Evolutionary conservation across 1,284 basidiomycete genomes (phyloP).

Genomic region (Vanrija humicola): DNA sequence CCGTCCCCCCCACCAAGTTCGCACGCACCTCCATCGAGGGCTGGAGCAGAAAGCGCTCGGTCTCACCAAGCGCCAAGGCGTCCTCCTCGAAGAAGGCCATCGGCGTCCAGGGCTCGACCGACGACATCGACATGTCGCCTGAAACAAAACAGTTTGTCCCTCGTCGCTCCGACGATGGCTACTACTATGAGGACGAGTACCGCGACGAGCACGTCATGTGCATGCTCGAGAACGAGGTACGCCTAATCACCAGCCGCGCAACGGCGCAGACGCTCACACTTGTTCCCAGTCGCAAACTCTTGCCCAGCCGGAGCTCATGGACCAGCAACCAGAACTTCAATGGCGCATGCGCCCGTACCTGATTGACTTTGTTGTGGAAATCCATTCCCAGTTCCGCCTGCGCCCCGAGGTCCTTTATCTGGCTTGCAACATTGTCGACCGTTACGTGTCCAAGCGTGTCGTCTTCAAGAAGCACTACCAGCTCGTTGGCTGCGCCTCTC

Average conservation of each 20-base stretch:
- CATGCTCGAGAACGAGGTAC: conserved; percentile 97
- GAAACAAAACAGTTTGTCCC: conserved; percentile 3
- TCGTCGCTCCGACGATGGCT: conserved; percentile 43
- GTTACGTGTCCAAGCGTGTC: conserved; percentile 96
- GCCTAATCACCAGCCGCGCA: conserved; percentile 38
- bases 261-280: conserved; percentile 1
- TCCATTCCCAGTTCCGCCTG: conserved; percentile 93
- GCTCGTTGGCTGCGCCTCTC: conserved; percentile 93
- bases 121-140: not conserved
- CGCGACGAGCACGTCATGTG: conserved; percentile 85
- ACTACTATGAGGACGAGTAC: conserved; percentile 81
- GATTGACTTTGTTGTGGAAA: conserved; percentile 97
- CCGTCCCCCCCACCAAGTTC: conserved; percentile 36
- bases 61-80: conserved; percentile 26
- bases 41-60: conserved; percentile 40
- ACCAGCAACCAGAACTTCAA: conserved; percentile 94
- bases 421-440: conserved; percentile 97
- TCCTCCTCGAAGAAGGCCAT: conserved; percentile 17
- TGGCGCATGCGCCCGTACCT: conserved; percentile 99
- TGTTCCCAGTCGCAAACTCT: conserved; percentile 68
- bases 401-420: conserved; percentile 98
- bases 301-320: conserved; percentile 89
- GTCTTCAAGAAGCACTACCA: conserved; percentile 99
- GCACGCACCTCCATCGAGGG: conserved; percentile 41
- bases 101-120: not conserved